Evolutionary conservation across 176 grass and related monocot species (phyloP), one percentile per base, ranked within the genome.

Genomic region (Oryza glaberrima): DNA sequence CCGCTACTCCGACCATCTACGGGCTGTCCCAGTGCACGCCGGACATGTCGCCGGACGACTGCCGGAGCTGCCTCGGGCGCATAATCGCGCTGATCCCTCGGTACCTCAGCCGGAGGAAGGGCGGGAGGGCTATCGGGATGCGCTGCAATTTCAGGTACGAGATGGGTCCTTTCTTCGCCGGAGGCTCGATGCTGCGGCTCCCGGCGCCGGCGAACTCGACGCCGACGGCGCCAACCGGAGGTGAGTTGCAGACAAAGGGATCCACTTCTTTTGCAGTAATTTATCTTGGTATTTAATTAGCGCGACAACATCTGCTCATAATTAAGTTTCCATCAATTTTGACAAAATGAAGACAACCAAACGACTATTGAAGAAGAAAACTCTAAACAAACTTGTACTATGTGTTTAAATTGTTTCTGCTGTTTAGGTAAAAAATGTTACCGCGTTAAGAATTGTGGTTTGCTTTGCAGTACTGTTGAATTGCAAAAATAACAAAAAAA

Each of bases 91-190:
- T 0, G 16, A 32, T 71, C 9, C 67, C 49, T 1, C n/a, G 0
- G 52, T 52, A 15, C 13, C 47, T 92, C 56, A 34, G 64, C 13
- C 67, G 85, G 9, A 81, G 26, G 0, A 4, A 35, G 66, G 72
- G 85, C 3, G 88, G 63, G 4, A 79, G 85, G 13, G 49, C 76
- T 32, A 0, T 90, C 1, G 88, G 86, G 9, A 1, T 65, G 5
- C 63, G 83, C 0, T 95, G 93, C 86, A 90, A 92, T 52, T 75
- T 79, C 4, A 78, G 93, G 79, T 95, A 86, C 54, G 79, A 88
- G 41, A 35, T 82, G 36, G 67, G 77, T 66, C 3, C 67, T 5
- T 94, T 94, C 77, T 94, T 85, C 44, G 35, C 19, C 7, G 90
- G 92, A n/a, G 22, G 9, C 10, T 35, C 92, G 13, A 87, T 16